These are phyloP conservation scores for Nemania sp. DNA, from an alignment of 2,329 filamentous ascomycete species.

Conservation along the genomic window DNA sequence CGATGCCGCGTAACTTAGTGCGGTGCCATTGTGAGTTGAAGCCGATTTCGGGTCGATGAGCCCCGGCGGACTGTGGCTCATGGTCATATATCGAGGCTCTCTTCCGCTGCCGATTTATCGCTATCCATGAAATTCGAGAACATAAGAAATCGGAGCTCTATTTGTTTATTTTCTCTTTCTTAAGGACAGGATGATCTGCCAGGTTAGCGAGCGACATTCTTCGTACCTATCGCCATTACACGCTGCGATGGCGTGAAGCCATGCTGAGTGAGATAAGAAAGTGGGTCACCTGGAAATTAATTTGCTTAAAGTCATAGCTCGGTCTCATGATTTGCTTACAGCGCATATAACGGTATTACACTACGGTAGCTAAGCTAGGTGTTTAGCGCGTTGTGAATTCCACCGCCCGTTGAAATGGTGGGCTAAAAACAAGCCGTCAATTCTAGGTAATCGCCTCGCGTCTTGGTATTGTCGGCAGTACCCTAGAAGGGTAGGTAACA, in stretches of 20 bases:
- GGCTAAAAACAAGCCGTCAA: too few relatives aligned
- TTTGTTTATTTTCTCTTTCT: neutral
- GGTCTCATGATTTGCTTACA: too few relatives aligned
- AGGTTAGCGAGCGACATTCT: neutral
- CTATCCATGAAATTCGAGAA: neutral
- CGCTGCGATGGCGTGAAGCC: conserved; percentile 17
- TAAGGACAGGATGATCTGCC: conserved; percentile 1
- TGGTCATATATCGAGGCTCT: conserved; percentile 5
- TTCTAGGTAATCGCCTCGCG: too few relatives aligned
- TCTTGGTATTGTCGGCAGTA: too few relatives aligned
- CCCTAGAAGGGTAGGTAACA: too few relatives aligned
- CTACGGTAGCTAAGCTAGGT: too few relatives aligned
- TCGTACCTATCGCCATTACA: conserved; percentile 19
- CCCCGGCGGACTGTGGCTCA: conserved; percentile 15
- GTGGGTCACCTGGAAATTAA: neutral
- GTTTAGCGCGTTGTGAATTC: too few relatives aligned
- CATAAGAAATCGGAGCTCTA: neutral
- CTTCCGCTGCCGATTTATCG: neutral
- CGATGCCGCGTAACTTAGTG: conserved; percentile 13
- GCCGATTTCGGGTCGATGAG: conserved; percentile 10
- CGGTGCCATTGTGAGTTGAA: conserved; percentile 5
- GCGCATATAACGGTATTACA: too few relatives aligned
- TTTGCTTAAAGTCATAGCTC: too few relatives aligned
- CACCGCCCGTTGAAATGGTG: too few relatives aligned
- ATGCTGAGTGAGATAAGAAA: neutral